Base-by-base conservation (phyloP, 176 grass and related monocot genomes). In the Aegilops tauschii region DNA sequence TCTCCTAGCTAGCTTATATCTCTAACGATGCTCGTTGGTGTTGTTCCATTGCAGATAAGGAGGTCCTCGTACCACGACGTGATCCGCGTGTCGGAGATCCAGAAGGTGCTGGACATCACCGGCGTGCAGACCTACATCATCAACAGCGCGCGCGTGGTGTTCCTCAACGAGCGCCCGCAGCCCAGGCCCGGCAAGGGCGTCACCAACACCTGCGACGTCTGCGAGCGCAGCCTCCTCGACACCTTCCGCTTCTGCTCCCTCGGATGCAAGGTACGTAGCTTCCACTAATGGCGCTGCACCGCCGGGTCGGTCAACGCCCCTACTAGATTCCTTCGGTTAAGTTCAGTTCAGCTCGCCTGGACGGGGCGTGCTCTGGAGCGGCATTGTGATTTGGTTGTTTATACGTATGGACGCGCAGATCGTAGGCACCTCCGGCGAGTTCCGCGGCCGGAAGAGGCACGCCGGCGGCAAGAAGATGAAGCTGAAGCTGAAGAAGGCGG, bases 61-160 rank as follows among this genome's bases (percentile, higher is more conserved):
- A 82, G 94, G 85, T 99, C 97, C 3, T 96, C 97, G 0, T 99
- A 99, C 90, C 97, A 99, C 82, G 97, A 99, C 80, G 97, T 99
- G 88, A 99, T 99, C 90, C 90, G 97, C 5, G 97, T 99, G 54
- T 90, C 90, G 21, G 97, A 99, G 90, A 99, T 99, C 23, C 97
- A 99, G 82, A 99, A 99, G 87, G 92, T 99, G 47, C 78, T 99
- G 87, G 94, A 99, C 82, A 96, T 99, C 80, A 90, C 88, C 61
- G 94, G 97, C 72, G 97, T 99, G 78, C 97, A 99, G 87, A 96
- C 97, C 2, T 99, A 99, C 90, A 94, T 99, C 81, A 99, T 99
- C 80, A 99, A 99, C 84, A 96, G 94, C 69, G 97, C 97, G 9
- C 97, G 97, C 80, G 97, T 99, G 4, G 97, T 99, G 7, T 99